Evolutionary conservation across 192 early-diverging fungal genomes (phyloP).

Genomic region (Gamsiella multidivaricata): DNA sequence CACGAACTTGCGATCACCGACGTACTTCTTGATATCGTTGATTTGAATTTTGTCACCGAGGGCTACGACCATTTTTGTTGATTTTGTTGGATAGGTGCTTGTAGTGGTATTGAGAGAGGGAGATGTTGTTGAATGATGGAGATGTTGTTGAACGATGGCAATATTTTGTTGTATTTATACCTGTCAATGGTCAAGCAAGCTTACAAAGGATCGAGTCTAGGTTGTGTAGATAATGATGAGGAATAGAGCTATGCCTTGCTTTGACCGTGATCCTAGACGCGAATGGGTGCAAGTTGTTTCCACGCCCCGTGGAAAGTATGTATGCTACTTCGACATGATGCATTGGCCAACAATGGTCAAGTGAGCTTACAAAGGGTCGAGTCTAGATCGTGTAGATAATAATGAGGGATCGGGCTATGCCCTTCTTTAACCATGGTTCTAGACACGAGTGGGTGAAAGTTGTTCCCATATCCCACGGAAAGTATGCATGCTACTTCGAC

Average conservation of each 20-base stretch:
- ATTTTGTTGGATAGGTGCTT: slow-evolving; percentile 8
- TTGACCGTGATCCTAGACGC: too few species aligned
- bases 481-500: too few species aligned
- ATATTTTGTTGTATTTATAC: slow-evolving; percentile 11
- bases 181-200: neutral
- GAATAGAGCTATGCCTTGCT: neutral
- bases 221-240: neutral
- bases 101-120: slow-evolving; percentile 7
- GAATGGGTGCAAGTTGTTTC: too few species aligned
- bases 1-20: slow-evolving; percentile 5
- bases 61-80: slow-evolving; percentile 14
- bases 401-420: too few species aligned
- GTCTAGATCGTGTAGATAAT: too few species aligned
- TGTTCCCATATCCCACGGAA: too few species aligned
- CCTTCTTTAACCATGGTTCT: too few species aligned
- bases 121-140: neutral
- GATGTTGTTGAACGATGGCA: neutral
- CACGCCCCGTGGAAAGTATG: too few species aligned
- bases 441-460: too few species aligned
- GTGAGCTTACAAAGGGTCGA: too few species aligned
- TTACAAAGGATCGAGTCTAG: neutral
- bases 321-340: too few species aligned
- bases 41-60: slow-evolving; percentile 9
- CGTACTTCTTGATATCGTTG: slow-evolving; percentile 19
- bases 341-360: too few species aligned